phyloP scores from a whole-genome alignment of 1,139 yeast genomes.

The Tardiomyces depauwii region DNA sequence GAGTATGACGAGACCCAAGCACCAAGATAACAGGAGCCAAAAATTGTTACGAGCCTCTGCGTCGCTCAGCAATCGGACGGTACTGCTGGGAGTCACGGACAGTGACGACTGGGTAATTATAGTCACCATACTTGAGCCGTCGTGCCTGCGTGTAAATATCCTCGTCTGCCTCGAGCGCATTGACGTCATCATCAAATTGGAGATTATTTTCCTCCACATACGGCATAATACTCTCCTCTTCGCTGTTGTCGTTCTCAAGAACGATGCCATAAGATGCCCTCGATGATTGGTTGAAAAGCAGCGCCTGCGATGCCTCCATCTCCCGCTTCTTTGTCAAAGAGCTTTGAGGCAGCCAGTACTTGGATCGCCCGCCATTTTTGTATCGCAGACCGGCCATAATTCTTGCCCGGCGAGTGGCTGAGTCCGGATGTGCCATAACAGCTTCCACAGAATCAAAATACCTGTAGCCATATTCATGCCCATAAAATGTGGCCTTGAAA shows the following conservation, averaged over 20 bases:
- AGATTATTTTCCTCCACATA: background rate
- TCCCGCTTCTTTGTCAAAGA: background rate
- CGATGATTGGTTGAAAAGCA: background rate
- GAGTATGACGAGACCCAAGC: too few species aligned
- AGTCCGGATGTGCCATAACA: conserved; percentile 54
- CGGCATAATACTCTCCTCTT: background rate
- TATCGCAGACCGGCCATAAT: conserved; percentile 79
- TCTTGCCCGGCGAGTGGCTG: conserved; percentile 56
- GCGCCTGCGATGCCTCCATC: background rate
- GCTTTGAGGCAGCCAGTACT: conserved; percentile 64
- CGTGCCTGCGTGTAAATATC: conserved; percentile 32
- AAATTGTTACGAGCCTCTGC: background rate
- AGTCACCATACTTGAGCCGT: conserved; percentile 40
- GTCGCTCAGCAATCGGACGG: conserved; percentile 18
- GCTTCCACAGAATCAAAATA: conserved; percentile 77
- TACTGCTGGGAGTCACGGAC: conserved; percentile 33
- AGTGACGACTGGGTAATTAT: conserved; percentile 47
- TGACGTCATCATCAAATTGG: conserved; percentile 8
- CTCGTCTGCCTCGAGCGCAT: conserved; percentile 33
- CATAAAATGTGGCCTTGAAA: conserved; percentile 62
- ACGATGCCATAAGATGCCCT: background rate
- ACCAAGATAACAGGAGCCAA: too few species aligned
- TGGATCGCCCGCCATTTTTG: conserved; percentile 62
- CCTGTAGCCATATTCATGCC: conserved; percentile 69
- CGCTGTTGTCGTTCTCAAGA: background rate